Evolutionary conservation across 371 early-diverging fungal genomes (phyloP).

Genomic region (Mortierella sp.): DNA sequence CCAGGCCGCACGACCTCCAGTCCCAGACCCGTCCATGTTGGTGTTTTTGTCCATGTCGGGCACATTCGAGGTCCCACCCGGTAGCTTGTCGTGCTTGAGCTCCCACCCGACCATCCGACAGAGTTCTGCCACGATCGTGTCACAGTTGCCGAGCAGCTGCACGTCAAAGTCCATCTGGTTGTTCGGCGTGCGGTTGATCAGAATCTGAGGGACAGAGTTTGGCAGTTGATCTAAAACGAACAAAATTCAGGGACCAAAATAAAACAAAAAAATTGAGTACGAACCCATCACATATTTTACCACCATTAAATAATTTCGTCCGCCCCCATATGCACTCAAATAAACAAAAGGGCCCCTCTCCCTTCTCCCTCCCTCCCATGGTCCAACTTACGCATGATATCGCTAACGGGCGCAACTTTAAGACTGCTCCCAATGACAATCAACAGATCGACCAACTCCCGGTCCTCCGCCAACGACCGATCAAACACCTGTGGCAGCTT

Average conservation of each 20-base stretch:
- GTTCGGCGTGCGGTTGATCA: constrained; percentile 93
- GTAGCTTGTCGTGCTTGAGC: constrained; percentile 64
- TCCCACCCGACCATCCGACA: constrained; percentile 85
- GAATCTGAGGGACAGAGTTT: constrained; percentile 88
- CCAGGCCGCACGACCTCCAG: constrained; percentile 35
- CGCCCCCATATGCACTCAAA: constrained; percentile 66
- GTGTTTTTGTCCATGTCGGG: constrained; percentile 41
- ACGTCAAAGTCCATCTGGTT: constrained; percentile 90
- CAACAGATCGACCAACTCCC: constrained; percentile 83
- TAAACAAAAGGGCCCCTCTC: constrained; percentile 84
- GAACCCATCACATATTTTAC: not conserved
- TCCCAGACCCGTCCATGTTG: constrained; percentile 43
- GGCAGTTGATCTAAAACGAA: constrained; percentile 76
- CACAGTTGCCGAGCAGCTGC: constrained; percentile 90
- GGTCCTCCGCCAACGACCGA: constrained; percentile 75
- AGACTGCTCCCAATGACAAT: constrained; percentile 96
- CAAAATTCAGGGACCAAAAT: constrained; percentile 24
- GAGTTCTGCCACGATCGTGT: constrained; percentile 86
- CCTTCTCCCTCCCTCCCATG: constrained; percentile 76
- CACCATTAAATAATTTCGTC: constrained; percentile 59
- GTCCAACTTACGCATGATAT: constrained; percentile 78
- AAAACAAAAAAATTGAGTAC: not conserved
- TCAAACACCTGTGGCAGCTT: constrained; percentile 87
- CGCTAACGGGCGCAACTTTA: constrained; percentile 94
- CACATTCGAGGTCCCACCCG: constrained; percentile 62